Percentiles rank a stretch among this genome's conserved stretches.
phyloP scores from a whole-genome alignment of 139 green algal species.

The Chlorella sp. region DNA sequence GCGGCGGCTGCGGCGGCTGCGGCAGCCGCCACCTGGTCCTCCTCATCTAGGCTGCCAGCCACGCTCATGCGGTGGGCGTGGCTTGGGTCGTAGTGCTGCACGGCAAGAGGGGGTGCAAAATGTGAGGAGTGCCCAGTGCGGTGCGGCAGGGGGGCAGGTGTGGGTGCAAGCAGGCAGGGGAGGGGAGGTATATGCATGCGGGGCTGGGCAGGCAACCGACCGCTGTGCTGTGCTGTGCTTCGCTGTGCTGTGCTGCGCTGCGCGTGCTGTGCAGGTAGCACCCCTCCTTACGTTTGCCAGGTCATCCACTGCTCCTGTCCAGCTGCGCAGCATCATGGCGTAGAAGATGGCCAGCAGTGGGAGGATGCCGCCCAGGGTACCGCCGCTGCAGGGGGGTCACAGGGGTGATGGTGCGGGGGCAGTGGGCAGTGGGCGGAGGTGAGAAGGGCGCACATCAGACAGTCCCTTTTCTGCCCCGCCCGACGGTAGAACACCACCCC shows the following conservation, averaged over 20 bases:
- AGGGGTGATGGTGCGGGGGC: not conserved
- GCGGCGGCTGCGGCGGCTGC: not conserved
- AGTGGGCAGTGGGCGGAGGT: not conserved
- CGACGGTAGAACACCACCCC: no score
- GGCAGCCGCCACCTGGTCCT: not conserved
- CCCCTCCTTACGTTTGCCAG: slow-evolving; percentile 26
- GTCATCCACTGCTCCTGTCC: slow-evolving; percentile 54
- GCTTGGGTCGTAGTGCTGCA: slow-evolving; percentile 42
- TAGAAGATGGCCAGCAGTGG: slow-evolving; percentile 79
- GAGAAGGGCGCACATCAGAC: not conserved
- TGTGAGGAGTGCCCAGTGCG: no score
- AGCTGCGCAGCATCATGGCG: slow-evolving; percentile 74
- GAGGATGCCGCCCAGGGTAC: slow-evolving; percentile 72
- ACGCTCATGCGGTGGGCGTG: slow-evolving; percentile 45
- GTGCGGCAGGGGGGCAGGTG: no score
- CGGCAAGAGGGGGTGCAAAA: no score
- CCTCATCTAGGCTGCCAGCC: slow-evolving; percentile 40
- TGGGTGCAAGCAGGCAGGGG: no score
- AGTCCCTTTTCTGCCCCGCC: no score
- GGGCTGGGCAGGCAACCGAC: no score
- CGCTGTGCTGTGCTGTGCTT: no score
- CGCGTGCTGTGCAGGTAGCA: no score
- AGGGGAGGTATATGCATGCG: no score
- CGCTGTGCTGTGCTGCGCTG: no score
- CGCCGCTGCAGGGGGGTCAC: slow-evolving; percentile 44